Evolutionary conservation across 495 filamentous ascomycete species (phyloP), one percentile per base, ranked within the genome.

Genomic region (Xylaria intraflava): DNA sequence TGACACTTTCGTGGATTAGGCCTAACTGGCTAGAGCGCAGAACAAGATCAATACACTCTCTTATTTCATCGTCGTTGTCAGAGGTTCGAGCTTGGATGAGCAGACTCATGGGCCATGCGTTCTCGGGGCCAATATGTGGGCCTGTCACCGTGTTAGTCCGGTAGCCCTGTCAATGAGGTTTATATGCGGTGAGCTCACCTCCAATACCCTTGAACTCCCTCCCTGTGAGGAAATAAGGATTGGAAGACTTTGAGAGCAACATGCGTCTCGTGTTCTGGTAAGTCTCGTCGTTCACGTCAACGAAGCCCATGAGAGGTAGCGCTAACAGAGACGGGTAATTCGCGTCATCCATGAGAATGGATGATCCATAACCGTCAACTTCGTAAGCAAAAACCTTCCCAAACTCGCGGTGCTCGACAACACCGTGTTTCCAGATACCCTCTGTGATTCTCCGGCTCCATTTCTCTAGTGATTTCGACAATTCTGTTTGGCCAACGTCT

Each of bases 21-120:
- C 93, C 93, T 6, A 93, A 76, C 38, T 73, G 73, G 54, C 86
- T 86, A 2, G 83, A 83, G 55, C 81, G 76, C 38, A 87, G 78
- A 49, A 99, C 92, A 33, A 84, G 61, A n/a, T 80, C 72, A 46
- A 99, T 63, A 51, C 78, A 83, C 29, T 78, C 72, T 50, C 65
- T 72, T 49, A 99, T 96, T 70, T 97, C 94, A 6, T 81, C 74
- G 49, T 94, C 90, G 47, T 93, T 78, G 42, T 92, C 78, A n/a
- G 82, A 87, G 2, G 93, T 99, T 78, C 90, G 86, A 20, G 88
- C 88, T 70, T 96, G 89, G 4, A 96, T 78, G 11, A 99, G 78
- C 50, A 95, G 74, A 58, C 87, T 92, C 87, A 99, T 95, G 2
- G 93, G 93, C 93, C 93, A 99, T n/a, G 91, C 92, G 53, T 95